Evolutionary conservation across 257 asterid genomes (phyloP), one percentile per base, ranked within the genome.

Genomic region (Solanum sitiens): DNA sequence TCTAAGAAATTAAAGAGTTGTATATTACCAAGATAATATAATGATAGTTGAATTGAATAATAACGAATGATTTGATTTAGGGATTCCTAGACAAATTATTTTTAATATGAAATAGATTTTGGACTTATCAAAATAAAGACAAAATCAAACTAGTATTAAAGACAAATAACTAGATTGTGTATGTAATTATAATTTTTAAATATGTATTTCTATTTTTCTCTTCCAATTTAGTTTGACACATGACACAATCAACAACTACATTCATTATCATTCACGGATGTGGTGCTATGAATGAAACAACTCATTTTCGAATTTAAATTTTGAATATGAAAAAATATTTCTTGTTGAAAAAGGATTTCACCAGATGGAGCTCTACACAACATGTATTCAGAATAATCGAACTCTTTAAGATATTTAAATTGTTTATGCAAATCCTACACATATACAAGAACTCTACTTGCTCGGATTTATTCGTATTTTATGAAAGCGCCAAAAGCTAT

Each of bases 261-360:
- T 56, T 7, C 25, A 20, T 56, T 20, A 56, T 0, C 11, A 56
- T 56, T 20, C 3, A 56, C 2, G 1, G 4, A 56, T 56, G 65
- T 56, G n/a, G 65, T 56, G 65, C 2, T 6, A 0, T 56, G 10
- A 18, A 56, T 6, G 4, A 56, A n/a, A 0, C 2, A 56, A 6
- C 0, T 8, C 4, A 18, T 20, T 2, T 2, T 56, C 0, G 1
- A 56, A 56, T 56, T 56, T 56, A 0, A 56, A 11, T 2, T 1
- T 56, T 20, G 0, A 0, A 56, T 56, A 56, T 56, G 2, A 56
- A 56, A 56, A 56, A 18, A 7, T 7, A 3, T 7, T 3, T 0
- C 0, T 8, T 56, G 2, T 0, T 0, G 5, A 0, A 2, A 0
- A 53, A 16, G 9, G 6, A 4, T 16, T 53, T 53, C 9, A 53